Conservation (phyloP, 2,329 filamentous ascomycete species). For the Fusarium sp. region DNA sequence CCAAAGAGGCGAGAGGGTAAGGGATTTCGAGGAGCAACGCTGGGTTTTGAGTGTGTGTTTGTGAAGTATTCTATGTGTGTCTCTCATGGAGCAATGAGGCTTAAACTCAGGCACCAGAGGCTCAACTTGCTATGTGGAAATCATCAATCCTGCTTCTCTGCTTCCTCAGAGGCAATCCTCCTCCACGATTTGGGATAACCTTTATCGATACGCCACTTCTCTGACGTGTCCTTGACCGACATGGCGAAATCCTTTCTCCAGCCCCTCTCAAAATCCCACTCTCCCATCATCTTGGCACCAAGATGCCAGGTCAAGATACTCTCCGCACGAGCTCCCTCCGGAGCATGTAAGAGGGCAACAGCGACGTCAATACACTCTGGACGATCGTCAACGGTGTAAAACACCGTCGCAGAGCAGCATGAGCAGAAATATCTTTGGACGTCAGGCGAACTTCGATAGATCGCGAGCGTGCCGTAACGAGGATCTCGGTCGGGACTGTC, state of each 20-base stretch:
- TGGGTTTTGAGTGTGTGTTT: no score
- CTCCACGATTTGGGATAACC: conserved; percentile 20
- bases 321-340: conserved; percentile 57
- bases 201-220: conserved; percentile 31
- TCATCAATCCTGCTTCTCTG: neutral
- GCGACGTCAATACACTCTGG: conserved; percentile 54
- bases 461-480: conserved; percentile 52
- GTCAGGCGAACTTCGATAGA: conserved; percentile 53
- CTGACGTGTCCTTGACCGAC: conserved; percentile 20
- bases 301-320: conserved; percentile 52
- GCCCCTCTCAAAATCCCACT: conserved; percentile 11
- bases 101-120: neutral
- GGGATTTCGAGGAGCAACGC: no score
- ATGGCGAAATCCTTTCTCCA: conserved; percentile 28
- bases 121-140: no score
- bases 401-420: conserved; percentile 55
- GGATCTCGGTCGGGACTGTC: conserved; percentile 42
- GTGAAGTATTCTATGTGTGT: no score
- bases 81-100: neutral
- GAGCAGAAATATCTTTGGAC: conserved; percentile 60
- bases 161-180: neutral
- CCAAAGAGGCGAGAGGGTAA: no score
- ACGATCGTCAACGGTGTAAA: conserved; percentile 52
- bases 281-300: conserved; percentile 35
- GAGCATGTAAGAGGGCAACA: conserved; percentile 53